Evolutionary conservation across 148 eudicot species (phyloP).

Genomic region (Bassia scoparia): DNA sequence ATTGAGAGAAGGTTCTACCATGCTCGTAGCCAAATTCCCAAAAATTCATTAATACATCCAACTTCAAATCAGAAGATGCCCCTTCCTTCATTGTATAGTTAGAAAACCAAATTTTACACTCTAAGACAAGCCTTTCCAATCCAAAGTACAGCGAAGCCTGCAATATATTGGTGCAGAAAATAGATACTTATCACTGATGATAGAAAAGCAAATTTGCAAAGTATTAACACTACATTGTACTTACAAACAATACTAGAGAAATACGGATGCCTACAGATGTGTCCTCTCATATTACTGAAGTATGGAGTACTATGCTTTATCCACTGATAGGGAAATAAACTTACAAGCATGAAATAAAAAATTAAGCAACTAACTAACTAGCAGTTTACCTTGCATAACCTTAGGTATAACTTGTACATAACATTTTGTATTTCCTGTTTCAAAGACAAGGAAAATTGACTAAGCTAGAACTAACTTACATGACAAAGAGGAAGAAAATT

Average conservation of each 20-base stretch:
- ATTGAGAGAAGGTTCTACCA: slow-evolving; percentile 37
- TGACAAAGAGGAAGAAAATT: slow-evolving; percentile 51
- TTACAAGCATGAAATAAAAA: background rate
- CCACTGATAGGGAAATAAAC: background rate
- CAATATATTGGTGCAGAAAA: slow-evolving; percentile 12
- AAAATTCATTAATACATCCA: slow-evolving; percentile 45
- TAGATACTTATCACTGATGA: background rate
- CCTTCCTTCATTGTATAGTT: slow-evolving; percentile 28
- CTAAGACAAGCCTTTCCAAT: slow-evolving; percentile 53
- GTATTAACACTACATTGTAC: too few relatives aligned
- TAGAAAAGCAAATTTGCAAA: background rate
- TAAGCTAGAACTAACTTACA: slow-evolving; percentile 36
- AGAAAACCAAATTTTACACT: slow-evolving; percentile 61
- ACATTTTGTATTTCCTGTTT: background rate
- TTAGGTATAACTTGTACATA: background rate
- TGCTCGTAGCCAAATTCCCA: slow-evolving; percentile 63
- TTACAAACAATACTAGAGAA: too few relatives aligned
- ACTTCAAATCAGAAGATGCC: slow-evolving; percentile 30
- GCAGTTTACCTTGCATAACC: background rate
- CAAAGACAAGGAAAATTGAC: background rate
- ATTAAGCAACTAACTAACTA: background rate
- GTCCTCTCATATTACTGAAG: background rate
- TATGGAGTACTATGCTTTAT: background rate
- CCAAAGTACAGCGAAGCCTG: slow-evolving; percentile 91
- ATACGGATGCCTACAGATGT: background rate